These are phyloP conservation scores for Aspergillus pseudoglaucus DNA, from an alignment of 2,329 filamentous ascomycete genomes.

Conservation along the genomic window DNA sequence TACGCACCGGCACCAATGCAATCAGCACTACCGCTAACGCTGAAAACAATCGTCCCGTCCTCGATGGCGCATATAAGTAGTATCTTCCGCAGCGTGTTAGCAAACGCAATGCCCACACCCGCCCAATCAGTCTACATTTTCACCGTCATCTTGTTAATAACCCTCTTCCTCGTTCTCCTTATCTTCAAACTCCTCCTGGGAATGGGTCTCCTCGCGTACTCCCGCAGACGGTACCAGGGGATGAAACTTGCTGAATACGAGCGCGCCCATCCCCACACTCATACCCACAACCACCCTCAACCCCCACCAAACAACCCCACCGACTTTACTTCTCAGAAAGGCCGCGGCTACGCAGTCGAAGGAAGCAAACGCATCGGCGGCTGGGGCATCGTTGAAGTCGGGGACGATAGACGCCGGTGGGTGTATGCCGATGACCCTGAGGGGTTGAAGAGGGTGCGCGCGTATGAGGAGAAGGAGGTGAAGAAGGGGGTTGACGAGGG, in stretches of 20 bases:
- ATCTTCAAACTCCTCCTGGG: conserved; percentile 80
- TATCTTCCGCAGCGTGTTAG: conserved; percentile 34
- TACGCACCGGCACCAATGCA: conserved; percentile 58
- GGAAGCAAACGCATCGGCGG: conserved; percentile 73
- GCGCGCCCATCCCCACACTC: not conserved
- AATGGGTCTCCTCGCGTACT: conserved; percentile 75
- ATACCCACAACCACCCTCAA: not conserved
- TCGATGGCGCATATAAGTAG: conserved; percentile 47
- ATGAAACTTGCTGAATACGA: conserved; percentile 66
- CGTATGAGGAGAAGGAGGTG: conserved; percentile 57
- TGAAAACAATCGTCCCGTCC: conserved; percentile 47
- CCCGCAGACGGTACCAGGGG: conserved; percentile 67
- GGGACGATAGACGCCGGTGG: conserved; percentile 76
- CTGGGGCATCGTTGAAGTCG: conserved; percentile 79
- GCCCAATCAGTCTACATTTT: conserved; percentile 38
- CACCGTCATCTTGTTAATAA: conserved; percentile 78
- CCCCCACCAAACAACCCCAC: not conserved
- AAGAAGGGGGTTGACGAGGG: conserved; percentile 45
- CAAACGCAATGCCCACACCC: conserved; percentile 38
- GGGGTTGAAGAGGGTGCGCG: conserved; percentile 56
- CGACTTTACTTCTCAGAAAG: conserved; percentile 3
- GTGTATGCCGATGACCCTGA: conserved; percentile 83
- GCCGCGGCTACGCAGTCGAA: conserved; percentile 49
- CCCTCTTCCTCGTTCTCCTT: conserved; percentile 76
- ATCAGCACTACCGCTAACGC: conserved; percentile 56